A percentile compares a stretch with the other conserved stretches of the same genome.
These are phyloP conservation scores for Phanerodontia chrysosporium DNA, from an alignment of 768 basidiomycete genomes.

Conservation along the genomic window DNA sequence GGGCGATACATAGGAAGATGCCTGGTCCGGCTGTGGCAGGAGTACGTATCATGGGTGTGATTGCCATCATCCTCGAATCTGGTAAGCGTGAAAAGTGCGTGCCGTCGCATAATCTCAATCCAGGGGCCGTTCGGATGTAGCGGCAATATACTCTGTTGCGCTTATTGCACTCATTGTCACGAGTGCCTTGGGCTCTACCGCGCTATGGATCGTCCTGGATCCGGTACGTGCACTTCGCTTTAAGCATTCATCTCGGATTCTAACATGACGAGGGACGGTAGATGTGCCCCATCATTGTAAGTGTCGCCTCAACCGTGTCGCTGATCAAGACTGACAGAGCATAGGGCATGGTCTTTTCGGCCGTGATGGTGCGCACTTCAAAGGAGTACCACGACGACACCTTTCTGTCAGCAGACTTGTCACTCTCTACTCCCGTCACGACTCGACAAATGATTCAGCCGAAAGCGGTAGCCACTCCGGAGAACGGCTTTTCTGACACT, in stretches of 20 bases:
- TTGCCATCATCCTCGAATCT: constrained; percentile 19
- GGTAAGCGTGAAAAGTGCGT: constrained; percentile 4
- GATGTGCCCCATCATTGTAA: constrained; percentile 3
- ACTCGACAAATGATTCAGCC: too few relatives aligned
- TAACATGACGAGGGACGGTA: background rate
- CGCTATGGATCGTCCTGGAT: constrained; percentile 8
- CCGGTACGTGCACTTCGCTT: constrained; percentile 10
- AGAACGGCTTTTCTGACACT: too few relatives aligned
- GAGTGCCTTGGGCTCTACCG: background rate
- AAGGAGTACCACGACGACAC: background rate
- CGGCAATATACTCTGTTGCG: constrained; percentile 17
- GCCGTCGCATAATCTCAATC: background rate
- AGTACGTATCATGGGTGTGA: constrained; percentile 8
- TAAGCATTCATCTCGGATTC: background rate
- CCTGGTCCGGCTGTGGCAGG: constrained; percentile 4
- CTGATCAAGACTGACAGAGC: background rate
- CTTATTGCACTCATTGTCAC: constrained; percentile 21
- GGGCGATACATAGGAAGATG: constrained; percentile 17
- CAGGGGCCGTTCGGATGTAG: background rate
- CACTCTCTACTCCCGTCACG: too few relatives aligned
- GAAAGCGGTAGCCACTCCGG: too few relatives aligned
- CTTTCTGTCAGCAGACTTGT: background rate
- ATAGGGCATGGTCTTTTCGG: constrained; percentile 18
- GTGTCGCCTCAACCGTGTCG: background rate
- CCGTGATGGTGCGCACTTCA: constrained; percentile 23